Evolutionary conservation across 2,329 filamentous ascomycete species (phyloP).

Genomic region (Lachnum nothofagi): DNA sequence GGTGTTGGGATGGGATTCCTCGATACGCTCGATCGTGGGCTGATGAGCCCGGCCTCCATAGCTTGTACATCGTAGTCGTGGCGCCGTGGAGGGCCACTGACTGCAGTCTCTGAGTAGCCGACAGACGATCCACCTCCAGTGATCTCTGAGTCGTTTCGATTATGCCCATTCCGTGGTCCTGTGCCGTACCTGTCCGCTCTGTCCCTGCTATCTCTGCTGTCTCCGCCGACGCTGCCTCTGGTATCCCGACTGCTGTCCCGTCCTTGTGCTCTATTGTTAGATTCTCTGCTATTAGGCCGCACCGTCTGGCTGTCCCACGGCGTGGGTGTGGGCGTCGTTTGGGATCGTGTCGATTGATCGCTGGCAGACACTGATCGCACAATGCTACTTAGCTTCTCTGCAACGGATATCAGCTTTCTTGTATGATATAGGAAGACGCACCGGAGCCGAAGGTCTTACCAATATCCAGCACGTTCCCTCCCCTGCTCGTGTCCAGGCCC

Average conservation of each 20-base stretch:
- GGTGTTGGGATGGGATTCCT: slow-evolving; percentile 88
- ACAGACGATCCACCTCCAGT: slow-evolving; percentile 65
- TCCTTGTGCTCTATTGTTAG: slow-evolving; percentile 32
- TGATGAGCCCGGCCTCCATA: slow-evolving; percentile 81
- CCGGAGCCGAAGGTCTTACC: slow-evolving; percentile 49
- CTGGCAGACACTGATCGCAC: slow-evolving; percentile 73
- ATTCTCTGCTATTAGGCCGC: slow-evolving; percentile 49
- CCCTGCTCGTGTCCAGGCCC: slow-evolving; percentile 83
- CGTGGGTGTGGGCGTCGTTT: slow-evolving; percentile 54
- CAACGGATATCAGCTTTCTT: slow-evolving; percentile 22
- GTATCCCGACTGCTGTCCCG: slow-evolving; percentile 34
- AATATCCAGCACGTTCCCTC: slow-evolving; percentile 86
- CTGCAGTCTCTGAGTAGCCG: slow-evolving; percentile 72
- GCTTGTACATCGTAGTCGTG: slow-evolving; percentile 96
- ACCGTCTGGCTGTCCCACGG: slow-evolving; percentile 61
- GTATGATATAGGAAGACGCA: slow-evolving; percentile 28
- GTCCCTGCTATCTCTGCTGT: slow-evolving; percentile 35
- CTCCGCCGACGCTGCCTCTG: slow-evolving; percentile 25
- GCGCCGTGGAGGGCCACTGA: slow-evolving; percentile 63
- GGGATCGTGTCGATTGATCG: slow-evolving; percentile 42
- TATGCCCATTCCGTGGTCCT: slow-evolving; percentile 43
- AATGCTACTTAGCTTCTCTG: slow-evolving; percentile 92
- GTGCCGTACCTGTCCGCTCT: slow-evolving; percentile 41
- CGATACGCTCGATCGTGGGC: slow-evolving; percentile 60
- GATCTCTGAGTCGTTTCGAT: slow-evolving; percentile 71